These are phyloP conservation scores for Yamadazyma epiphylla DNA, from an alignment of 1,139 yeast genomes.

Conservation along the genomic window DNA sequence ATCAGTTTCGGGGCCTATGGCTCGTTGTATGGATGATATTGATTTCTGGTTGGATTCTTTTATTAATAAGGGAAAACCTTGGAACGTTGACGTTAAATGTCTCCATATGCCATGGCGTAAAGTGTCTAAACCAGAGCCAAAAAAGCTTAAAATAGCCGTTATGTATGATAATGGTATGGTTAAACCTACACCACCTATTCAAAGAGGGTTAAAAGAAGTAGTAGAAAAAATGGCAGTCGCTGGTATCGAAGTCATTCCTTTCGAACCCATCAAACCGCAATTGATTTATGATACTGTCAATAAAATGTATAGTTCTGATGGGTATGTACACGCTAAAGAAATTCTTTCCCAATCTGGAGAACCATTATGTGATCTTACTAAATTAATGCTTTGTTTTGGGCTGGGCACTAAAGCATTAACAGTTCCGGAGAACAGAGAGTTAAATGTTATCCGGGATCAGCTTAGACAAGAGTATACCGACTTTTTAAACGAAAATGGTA, in stretches of 20 bases:
- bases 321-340: conserved; percentile 48
- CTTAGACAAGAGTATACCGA: conserved; percentile 54
- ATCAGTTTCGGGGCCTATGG: conserved; percentile 47
- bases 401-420: conserved; percentile 44
- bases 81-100: conserved; percentile 22
- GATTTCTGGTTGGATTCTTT: conserved; percentile 24
- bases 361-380: conserved; percentile 56
- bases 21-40: conserved; percentile 24
- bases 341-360: conserved; percentile 57
- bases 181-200: conserved; percentile 54
- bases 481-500: conserved; percentile 47
- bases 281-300: conserved; percentile 52
- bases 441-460: conserved; percentile 47
- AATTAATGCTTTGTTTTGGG: conserved; percentile 57
- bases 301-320: conserved; percentile 53
- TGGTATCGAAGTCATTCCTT: conserved; percentile 30
- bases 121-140: conserved; percentile 40
- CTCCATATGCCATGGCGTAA: conserved; percentile 62
- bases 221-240: conserved; percentile 24
- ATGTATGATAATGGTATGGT: conserved; percentile 38
- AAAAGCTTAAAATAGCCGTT: conserved; percentile 31
- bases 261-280: conserved; percentile 49
- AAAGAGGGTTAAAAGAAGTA: conserved; percentile 24
- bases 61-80: conserved; percentile 19
- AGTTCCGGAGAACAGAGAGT: conserved; percentile 41